phyloP scores from a whole-genome alignment of 345 rosid genomes.

The Acer campestre region DNA sequence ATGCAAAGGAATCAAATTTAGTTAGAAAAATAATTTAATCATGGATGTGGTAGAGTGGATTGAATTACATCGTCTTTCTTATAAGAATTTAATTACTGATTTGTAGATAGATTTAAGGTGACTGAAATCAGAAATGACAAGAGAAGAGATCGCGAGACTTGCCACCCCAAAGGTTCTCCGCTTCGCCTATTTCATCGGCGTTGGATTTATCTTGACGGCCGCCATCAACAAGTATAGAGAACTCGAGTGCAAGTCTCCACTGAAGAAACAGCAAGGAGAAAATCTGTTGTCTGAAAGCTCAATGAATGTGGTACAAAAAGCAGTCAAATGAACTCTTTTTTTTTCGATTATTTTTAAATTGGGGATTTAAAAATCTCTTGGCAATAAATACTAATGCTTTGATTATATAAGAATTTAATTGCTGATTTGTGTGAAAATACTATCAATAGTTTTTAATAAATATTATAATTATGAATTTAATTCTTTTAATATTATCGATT shows the following conservation, averaged over 20 bases:
- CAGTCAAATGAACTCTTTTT: constrained; percentile 45
- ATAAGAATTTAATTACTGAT: too few relatives aligned
- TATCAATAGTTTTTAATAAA: too few relatives aligned
- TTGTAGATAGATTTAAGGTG: background rate
- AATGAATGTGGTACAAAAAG: constrained; percentile 38
- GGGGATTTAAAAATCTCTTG: background rate
- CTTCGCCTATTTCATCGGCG: constrained; percentile 64
- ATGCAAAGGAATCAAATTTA: too few relatives aligned
- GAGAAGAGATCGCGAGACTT: constrained; percentile 57
- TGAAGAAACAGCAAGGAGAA: constrained; percentile 36
- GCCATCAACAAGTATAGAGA: constrained; percentile 81
- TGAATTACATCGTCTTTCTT: too few relatives aligned
- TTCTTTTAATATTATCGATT: too few relatives aligned
- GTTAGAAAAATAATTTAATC: too few relatives aligned
- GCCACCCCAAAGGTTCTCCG: constrained; percentile 69
- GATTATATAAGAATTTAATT: background rate
- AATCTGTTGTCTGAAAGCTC: constrained; percentile 29
- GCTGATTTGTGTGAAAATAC: too few relatives aligned
- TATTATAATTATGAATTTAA: too few relatives aligned
- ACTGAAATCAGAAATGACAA: constrained; percentile 23
- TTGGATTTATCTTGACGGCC: constrained; percentile 59
- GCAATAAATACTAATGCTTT: background rate
- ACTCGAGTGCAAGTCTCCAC: constrained; percentile 52
- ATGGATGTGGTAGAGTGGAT: too few relatives aligned
- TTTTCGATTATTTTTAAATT: too few relatives aligned